Evolutionary conservation across 2,329 filamentous ascomycete genomes (phyloP).

Genomic region (Lecanoromycetidae sp.): DNA sequence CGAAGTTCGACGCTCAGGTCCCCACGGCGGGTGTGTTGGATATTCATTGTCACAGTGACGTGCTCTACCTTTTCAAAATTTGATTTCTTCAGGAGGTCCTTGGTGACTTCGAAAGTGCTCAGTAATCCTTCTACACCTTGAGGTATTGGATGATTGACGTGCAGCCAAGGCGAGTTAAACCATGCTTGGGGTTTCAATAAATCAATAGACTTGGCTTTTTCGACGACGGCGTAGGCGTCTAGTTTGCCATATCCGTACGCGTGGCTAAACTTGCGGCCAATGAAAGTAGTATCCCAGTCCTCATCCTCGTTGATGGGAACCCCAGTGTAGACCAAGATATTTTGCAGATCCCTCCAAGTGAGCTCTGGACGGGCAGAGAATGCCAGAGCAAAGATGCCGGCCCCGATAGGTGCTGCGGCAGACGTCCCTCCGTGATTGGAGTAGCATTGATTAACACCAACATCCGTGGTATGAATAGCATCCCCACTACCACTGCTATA

Average conservation of each 20-base stretch:
- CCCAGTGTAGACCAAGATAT: constrained; percentile 73
- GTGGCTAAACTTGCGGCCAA: constrained; percentile 82
- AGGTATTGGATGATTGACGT: constrained; percentile 74
- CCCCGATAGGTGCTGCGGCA: constrained; percentile 82
- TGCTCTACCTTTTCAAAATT: constrained; percentile 86
- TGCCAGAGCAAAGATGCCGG: constrained; percentile 81
- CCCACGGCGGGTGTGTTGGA: constrained; percentile 73
- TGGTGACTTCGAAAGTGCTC: constrained; percentile 69
- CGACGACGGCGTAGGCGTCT: constrained; percentile 73
- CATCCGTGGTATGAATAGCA: constrained; percentile 91
- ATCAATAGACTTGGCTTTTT: constrained; percentile 73
- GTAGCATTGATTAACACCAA: constrained; percentile 70
- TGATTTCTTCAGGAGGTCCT: constrained; percentile 64
- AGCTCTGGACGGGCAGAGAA: constrained; percentile 75
- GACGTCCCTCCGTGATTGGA: constrained; percentile 84
- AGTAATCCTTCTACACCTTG: constrained; percentile 70
- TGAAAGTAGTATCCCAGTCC: constrained; percentile 70
- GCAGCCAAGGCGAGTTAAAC: constrained; percentile 87
- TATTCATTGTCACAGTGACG: constrained; percentile 95
- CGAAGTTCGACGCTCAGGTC: constrained; percentile 86
- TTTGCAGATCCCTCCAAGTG: constrained; percentile 89
- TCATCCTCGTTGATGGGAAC: constrained; percentile 64
- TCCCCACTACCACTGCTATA: constrained; percentile 87
- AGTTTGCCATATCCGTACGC: constrained; percentile 94
- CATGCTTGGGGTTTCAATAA: constrained; percentile 91